Percentiles rank a stretch among this genome's conserved stretches.
phyloP scores from a whole-genome alignment of 176 grass and related monocot genomes.

The Saccharum officinarum region DNA sequence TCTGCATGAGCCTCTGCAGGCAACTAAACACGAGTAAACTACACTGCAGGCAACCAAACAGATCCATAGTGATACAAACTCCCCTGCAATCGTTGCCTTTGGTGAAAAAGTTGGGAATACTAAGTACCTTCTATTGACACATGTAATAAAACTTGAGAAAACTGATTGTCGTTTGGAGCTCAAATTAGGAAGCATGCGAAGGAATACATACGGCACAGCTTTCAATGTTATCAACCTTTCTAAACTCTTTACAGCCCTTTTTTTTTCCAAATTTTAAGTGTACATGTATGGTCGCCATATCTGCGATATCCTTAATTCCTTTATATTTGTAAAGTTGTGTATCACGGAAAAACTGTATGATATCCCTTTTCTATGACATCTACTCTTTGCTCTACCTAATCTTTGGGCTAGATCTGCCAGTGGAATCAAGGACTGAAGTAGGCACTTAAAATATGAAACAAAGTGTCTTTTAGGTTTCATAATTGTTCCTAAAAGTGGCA shows the following conservation, averaged over 20 bases:
- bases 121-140: not conserved
- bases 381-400: not conserved
- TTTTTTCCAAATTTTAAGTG: not conserved
- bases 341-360: not conserved
- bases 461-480: not conserved
- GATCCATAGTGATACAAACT: not conserved
- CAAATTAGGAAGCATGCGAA: not conserved
- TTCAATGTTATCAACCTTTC: not conserved
- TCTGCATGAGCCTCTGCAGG: not conserved
- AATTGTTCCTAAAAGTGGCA: constrained; percentile 13
- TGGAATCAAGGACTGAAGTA: not conserved
- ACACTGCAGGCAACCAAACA: not conserved
- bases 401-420: not conserved
- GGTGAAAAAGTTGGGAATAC: not conserved
- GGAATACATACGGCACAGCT: not conserved
- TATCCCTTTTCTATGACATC: not conserved
- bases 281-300: not conserved
- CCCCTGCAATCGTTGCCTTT: not conserved
- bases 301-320: not conserved
- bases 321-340: not conserved
- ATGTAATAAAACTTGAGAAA: not conserved
- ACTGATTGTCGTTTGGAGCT: not conserved
- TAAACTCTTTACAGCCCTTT: not conserved
- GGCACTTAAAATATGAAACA: not conserved
- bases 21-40: not conserved